Conservation (phyloP, 768 basidiomycete species). For the Pholiota conissans region DNA sequence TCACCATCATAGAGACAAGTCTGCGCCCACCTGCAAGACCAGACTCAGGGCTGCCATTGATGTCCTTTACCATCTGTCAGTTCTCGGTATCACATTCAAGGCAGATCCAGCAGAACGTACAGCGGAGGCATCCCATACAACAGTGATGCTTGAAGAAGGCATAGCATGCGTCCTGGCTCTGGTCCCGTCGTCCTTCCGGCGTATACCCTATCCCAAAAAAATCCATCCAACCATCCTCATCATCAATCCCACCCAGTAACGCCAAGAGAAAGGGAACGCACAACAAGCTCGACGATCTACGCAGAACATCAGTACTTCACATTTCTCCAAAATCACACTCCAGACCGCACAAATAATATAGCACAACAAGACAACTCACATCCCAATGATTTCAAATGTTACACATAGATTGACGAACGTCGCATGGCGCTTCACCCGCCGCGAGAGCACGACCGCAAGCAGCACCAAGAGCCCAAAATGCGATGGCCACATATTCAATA, state of each 20-base stretch:
- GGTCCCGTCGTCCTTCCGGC: conserved; percentile 41
- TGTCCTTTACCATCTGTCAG: conserved; percentile 26
- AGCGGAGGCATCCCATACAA: conserved; percentile 49
- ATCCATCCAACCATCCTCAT: not conserved
- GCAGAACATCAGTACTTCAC: not conserved
- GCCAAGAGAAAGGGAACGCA: conserved; percentile 10
- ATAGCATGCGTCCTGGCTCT: conserved; percentile 42
- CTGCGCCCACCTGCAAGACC: conserved; percentile 37
- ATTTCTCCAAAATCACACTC: too few species aligned
- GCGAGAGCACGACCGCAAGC: conserved; percentile 39
- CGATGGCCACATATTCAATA: conserved; percentile 50
- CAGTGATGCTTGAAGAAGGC: conserved; percentile 46
- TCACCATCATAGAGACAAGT: not conserved
- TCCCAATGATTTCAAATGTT: conserved; percentile 45
- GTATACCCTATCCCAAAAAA: conserved; percentile 33
- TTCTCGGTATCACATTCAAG: not conserved
- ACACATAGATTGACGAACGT: conserved; percentile 48
- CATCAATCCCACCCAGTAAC: too few species aligned
- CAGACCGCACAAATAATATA: too few species aligned
- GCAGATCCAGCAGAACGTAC: conserved; percentile 27
- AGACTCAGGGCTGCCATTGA: conserved; percentile 42
- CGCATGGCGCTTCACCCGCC: conserved; percentile 41
- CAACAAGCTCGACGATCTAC: conserved; percentile 42
- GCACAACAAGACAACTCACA: too few species aligned
- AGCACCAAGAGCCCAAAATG: conserved; percentile 49